A percentile compares a stretch with the other conserved stretches of the same genome.
These are phyloP conservation scores for Pseudozyma hubeiensis DNA, from an alignment of 1,284 basidiomycete genomes.

Conservation along the genomic window DNA sequence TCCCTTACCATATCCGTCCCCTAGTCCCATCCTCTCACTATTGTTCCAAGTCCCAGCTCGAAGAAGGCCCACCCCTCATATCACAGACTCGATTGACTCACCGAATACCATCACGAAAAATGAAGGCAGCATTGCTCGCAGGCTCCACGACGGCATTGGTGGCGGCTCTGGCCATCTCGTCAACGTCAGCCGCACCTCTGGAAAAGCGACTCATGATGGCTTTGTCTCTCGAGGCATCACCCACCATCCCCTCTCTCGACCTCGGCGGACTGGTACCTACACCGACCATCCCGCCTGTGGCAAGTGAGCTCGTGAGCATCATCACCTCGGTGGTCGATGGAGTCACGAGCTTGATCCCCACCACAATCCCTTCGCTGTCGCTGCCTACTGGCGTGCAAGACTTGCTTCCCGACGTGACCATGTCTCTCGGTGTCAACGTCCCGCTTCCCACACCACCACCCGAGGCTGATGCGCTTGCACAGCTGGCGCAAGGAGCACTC, in stretches of 20 bases:
- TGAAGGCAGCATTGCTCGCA: slow-evolving; percentile 23
- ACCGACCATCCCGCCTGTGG: slow-evolving; percentile 16
- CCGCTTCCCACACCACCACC: slow-evolving; percentile 9
- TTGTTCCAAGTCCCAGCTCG: too few relatives aligned
- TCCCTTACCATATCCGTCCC: too few relatives aligned
- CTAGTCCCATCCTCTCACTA: too few relatives aligned
- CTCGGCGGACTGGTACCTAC: slow-evolving; percentile 27
- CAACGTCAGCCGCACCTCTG: slow-evolving; percentile 29
- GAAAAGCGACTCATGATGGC: slow-evolving; percentile 45
- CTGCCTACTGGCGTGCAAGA: slow-evolving; percentile 7
- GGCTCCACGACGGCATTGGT: slow-evolving; percentile 28
- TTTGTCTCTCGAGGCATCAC: slow-evolving; percentile 27
- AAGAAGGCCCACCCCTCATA: too few relatives aligned
- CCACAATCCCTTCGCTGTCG: slow-evolving; percentile 26
- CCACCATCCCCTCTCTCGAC: slow-evolving; percentile 21
- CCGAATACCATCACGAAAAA: neutral
- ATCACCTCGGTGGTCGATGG: slow-evolving; percentile 34
- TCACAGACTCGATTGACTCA: neutral
- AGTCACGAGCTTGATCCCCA: slow-evolving; percentile 37
- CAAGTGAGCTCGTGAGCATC: slow-evolving; percentile 20
- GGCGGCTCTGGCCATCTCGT: slow-evolving; percentile 28
- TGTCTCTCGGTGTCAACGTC: slow-evolving; percentile 4
- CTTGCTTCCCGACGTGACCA: slow-evolving; percentile 8
- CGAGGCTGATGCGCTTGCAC: slow-evolving; percentile 9
- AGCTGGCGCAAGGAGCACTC: slow-evolving; percentile 17